Conservation (phyloP, 106 monocot genomes). For the Acorus calamus region DNA sequence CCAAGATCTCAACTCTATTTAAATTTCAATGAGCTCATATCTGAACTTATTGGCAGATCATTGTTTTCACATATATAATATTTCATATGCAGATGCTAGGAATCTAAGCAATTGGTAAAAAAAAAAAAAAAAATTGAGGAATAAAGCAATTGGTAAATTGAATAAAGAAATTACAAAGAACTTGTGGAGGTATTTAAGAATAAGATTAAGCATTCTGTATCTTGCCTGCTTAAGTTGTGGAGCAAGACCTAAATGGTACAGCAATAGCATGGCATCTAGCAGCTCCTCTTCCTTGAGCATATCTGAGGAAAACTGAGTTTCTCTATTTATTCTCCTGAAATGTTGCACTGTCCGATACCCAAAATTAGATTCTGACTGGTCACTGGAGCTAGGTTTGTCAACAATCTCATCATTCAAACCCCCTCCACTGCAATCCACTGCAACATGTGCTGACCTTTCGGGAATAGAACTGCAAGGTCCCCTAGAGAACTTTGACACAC, state of each 20-base stretch:
- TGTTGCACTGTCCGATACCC: slow-evolving; percentile 35
- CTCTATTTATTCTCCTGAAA: slow-evolving; percentile 25
- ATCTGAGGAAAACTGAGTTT: slow-evolving; percentile 42
- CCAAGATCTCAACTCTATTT: too few relatives aligned
- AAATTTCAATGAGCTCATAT: too few relatives aligned
- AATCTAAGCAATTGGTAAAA: too few relatives aligned
- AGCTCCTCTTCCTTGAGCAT: slow-evolving; percentile 70
- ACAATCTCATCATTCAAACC: slow-evolving; percentile 69
- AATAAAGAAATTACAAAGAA: too few relatives aligned
- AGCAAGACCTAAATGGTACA: slow-evolving; percentile 81
- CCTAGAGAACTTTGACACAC: slow-evolving; percentile 34
- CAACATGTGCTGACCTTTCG: slow-evolving; percentile 48
- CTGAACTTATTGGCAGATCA: too few relatives aligned
- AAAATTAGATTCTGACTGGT: slow-evolving; percentile 40
- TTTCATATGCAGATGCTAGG: too few relatives aligned
- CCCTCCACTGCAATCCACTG: slow-evolving; percentile 54
- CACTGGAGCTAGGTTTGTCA: slow-evolving; percentile 70
- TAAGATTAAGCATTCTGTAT: background rate
- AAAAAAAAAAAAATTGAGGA: too few relatives aligned
- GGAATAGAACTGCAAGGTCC: slow-evolving; percentile 33
- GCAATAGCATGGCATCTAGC: slow-evolving; percentile 67
- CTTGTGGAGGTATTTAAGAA: too few relatives aligned
- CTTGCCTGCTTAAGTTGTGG: slow-evolving; percentile 80
- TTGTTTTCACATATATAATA: too few relatives aligned
- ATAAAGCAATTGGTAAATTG: too few relatives aligned